Base-by-base conservation (phyloP, 164 flowering plant genomes). In the Liquidambar formosana region DNA sequence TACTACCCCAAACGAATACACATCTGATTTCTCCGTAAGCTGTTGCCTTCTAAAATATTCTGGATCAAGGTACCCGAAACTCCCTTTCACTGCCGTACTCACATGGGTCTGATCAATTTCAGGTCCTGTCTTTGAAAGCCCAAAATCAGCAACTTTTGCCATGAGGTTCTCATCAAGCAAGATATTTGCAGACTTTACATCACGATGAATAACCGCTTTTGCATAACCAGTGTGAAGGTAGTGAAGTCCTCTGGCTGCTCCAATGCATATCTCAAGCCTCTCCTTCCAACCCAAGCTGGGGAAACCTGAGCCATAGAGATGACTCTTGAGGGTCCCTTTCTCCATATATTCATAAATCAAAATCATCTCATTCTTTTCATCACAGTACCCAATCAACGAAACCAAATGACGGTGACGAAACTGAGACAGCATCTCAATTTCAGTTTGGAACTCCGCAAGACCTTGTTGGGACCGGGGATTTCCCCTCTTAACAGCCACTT, bases 71-170 rank as follows among this genome's bases (percentile, higher is more conserved):
- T 91, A 91, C 14, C 97, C 97, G 33, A 91, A 89, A 69, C 94
- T 91, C 27, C 97, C 97, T 68, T 89, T 91, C 46, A 91, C 97
- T 1, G 92, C 94, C 0, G 97, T 91, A 57, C 97, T 91, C 21
- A 89, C 97, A 68, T 91, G 97, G 58, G 94, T 86, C 69, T 91
- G 93, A 75, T 89, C 92, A 15, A 86, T 15, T 65, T 85, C 97
- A 10, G 95, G 95, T 45, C 95, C 95, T 0, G 89, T 77, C 69
- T 90, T 92, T 1, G 97, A 92, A 21, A 92, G 86, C 43, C 97
- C 97, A 68, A 92, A 92, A 74, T 92, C 97, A 48, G 97, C 88
- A 63, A 90, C 95, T 68, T 90, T 92, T 22, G 97, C 92, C 84
- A 90, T 78, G 65, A 89, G 79, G 63, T 80, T 82, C 77, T 85